Conservation (phyloP, 495 filamentous ascomycete species). For the Lentithecium fluviatile region DNA sequence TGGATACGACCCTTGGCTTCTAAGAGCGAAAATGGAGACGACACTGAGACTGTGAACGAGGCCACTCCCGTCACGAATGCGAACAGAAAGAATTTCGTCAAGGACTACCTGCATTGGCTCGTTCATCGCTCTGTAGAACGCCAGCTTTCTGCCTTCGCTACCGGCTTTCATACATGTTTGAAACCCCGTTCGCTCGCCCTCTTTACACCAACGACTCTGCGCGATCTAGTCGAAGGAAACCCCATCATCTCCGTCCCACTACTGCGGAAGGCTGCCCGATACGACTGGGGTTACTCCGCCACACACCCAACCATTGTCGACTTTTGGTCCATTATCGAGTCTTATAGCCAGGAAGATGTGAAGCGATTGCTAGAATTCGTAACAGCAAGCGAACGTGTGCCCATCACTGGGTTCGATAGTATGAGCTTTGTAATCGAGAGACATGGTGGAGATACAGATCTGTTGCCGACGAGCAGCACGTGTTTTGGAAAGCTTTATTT, state of each 20-base stretch:
- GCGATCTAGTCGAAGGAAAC: constrained; percentile 75
- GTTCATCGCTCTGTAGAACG: constrained; percentile 72
- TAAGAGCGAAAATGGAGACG: background rate
- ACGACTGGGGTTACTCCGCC: constrained; percentile 74
- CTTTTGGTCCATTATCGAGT: constrained; percentile 79
- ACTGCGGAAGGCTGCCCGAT: constrained; percentile 66
- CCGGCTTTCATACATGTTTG: constrained; percentile 77
- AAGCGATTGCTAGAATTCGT: constrained; percentile 85
- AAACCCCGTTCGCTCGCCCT: constrained; percentile 66
- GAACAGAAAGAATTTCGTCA: constrained; percentile 75
- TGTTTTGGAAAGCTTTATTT: constrained; percentile 86
- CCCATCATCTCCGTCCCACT: constrained; percentile 72
- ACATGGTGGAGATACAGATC: constrained; percentile 54
- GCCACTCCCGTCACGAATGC: constrained; percentile 66
- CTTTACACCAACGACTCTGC: constrained; percentile 67
- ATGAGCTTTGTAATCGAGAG: constrained; percentile 80
- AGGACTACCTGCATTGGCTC: constrained; percentile 86
- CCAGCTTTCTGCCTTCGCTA: constrained; percentile 76
- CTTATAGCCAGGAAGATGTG: constrained; percentile 64
- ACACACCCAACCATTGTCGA: constrained; percentile 64
- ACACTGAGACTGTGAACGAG: constrained; percentile 38
- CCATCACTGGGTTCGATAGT: constrained; percentile 75
- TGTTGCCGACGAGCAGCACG: constrained; percentile 78
- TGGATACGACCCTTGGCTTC: background rate
- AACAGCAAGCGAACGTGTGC: constrained; percentile 86